phyloP scores from a whole-genome alignment of 352 stramenopile genomes.

The Globisporangium nodosum region DNA sequence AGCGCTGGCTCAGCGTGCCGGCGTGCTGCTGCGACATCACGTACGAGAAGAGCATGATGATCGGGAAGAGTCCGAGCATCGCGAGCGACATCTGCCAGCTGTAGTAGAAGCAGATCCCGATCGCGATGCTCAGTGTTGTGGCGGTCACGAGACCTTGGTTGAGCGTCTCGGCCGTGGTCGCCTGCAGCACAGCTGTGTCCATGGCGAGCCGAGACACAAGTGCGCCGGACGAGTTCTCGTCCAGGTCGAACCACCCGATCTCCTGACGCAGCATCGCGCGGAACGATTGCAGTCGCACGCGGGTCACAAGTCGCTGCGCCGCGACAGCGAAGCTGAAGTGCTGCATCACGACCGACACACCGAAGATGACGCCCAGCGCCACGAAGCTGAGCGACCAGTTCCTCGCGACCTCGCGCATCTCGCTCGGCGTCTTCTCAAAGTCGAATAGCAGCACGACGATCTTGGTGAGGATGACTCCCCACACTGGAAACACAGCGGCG shows the following conservation, averaged over 20 bases:
- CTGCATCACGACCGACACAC: constrained; percentile 32
- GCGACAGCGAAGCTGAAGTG: constrained; percentile 51
- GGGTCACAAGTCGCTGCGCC: constrained; percentile 36
- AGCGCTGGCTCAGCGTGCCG: constrained; percentile 26
- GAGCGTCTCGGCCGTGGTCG: constrained; percentile 62
- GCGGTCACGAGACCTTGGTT: constrained; percentile 43
- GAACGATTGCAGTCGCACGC: constrained; percentile 39
- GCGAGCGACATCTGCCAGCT: constrained; percentile 58
- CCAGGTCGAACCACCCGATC: constrained; percentile 67
- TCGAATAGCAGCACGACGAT: constrained; percentile 50
- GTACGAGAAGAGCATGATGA: constrained; percentile 27
- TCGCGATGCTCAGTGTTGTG: constrained; percentile 49
- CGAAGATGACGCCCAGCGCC: constrained; percentile 30
- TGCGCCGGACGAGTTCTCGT: constrained; percentile 53
- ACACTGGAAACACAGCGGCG: constrained; percentile 36
- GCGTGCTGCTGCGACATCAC: constrained; percentile 33
- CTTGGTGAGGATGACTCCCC: constrained; percentile 44
- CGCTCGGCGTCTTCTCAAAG: constrained; percentile 24
- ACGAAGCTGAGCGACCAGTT: constrained; percentile 32
- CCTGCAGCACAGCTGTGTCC: constrained; percentile 69
- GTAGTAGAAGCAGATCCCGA: constrained; percentile 44
- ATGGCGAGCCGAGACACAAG: constrained; percentile 58
- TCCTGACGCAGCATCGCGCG: constrained; percentile 63
- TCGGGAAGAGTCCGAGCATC: constrained; percentile 20
- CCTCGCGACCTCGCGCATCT: constrained; percentile 30